Percentiles rank a stretch among this genome's conserved stretches.
Evolutionary conservation across 306 rosid species (phyloP).

Genomic region (Senna siamea): DNA sequence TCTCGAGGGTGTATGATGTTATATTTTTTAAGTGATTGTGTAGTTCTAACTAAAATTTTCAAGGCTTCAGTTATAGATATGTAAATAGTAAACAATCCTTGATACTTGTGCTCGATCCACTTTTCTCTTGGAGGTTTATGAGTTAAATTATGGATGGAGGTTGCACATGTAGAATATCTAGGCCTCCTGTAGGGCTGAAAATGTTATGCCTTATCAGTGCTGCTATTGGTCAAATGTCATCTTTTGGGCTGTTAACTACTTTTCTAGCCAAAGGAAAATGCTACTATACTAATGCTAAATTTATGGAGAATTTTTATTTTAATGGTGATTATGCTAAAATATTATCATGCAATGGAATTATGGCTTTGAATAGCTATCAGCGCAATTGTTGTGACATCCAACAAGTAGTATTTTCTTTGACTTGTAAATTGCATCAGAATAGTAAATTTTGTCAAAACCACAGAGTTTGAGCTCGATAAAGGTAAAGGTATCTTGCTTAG

Average conservation of each 20-base stretch:
- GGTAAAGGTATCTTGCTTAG: conserved; percentile 25
- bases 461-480: conserved; percentile 29
- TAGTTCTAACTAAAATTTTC: neutral
- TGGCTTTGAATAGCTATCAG: conserved; percentile 3
- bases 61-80: neutral
- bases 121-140: conserved; percentile 22
- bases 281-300: neutral
- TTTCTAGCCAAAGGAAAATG: conserved; percentile 6
- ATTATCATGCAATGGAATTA: conserved; percentile 2
- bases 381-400: neutral
- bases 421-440: conserved; percentile 20
- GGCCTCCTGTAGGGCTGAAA: conserved; percentile 26
- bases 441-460: conserved; percentile 7
- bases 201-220: conserved; percentile 8
- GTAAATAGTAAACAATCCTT: neutral
- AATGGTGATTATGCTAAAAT: neutral
- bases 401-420: conserved; percentile 21
- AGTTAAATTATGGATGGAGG: too few relatives aligned
- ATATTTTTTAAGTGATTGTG: conserved; percentile 3
- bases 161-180: conserved; percentile 17
- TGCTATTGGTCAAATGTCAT: conserved; percentile 19
- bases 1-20: conserved; percentile 34
- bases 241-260: conserved; percentile 2
- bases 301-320: conserved; percentile 3
- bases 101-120: conserved; percentile 16